A percentile compares a stretch with the other conserved stretches of the same genome.
Conservation (phyloP, 108 stramenopile species). For the Pseudonitzschia multiseries region DNA sequence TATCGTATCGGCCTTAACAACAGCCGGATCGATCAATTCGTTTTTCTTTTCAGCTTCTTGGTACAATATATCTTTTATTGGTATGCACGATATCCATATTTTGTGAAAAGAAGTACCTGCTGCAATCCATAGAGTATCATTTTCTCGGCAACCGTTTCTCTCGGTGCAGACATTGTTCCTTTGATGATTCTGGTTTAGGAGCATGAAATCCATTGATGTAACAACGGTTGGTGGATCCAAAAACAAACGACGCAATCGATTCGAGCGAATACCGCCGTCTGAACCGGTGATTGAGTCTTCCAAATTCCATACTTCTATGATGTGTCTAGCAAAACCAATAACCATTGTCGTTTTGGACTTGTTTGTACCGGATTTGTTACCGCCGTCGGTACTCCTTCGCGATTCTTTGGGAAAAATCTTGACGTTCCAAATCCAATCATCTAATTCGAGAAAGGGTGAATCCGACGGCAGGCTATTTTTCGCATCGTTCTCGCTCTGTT, state of each 20-base stretch:
- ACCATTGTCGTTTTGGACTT: constrained; percentile 24
- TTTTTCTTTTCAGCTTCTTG: background rate
- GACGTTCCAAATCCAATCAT: constrained; percentile 71
- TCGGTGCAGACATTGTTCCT: background rate
- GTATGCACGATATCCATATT: constrained; percentile 26
- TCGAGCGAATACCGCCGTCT: constrained; percentile 18
- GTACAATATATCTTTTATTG: background rate
- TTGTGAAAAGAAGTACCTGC: constrained; percentile 59
- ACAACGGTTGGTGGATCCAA: constrained; percentile 43
- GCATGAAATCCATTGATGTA: constrained; percentile 51
- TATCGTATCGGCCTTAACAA: background rate
- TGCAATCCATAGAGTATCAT: constrained; percentile 15
- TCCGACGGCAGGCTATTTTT: background rate
- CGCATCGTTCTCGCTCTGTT: background rate
- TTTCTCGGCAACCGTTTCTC: background rate
- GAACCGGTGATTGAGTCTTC: background rate
- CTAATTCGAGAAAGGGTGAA: constrained; percentile 25
- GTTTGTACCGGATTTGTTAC: constrained; percentile 2
- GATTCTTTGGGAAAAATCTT: constrained; percentile 19
- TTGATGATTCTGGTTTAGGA: constrained; percentile 19
- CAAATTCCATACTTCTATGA: constrained; percentile 56
- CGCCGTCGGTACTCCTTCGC: background rate
- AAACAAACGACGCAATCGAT: constrained; percentile 28
- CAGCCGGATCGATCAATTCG: background rate
- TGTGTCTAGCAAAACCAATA: constrained; percentile 55